These are phyloP conservation scores for Durio zibethinus DNA, from an alignment of 345 rosid species.

Conservation along the genomic window DNA sequence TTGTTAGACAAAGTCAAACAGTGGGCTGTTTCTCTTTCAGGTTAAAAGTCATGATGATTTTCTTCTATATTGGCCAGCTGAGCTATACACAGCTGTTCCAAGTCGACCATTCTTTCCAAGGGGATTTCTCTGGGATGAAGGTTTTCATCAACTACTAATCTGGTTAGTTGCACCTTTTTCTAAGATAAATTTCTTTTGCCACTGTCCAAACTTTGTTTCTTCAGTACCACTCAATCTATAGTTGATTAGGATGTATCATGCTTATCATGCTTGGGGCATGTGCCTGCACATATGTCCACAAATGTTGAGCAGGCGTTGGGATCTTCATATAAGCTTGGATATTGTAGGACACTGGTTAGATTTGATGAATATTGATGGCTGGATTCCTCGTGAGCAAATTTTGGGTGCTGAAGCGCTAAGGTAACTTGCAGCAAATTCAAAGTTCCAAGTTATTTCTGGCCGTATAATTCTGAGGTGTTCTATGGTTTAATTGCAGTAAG, in stretches of 20 bases:
- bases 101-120: constrained; percentile 87
- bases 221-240: constrained; percentile 8
- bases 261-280: not conserved
- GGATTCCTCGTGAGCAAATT: constrained; percentile 98
- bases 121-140: constrained; percentile 99
- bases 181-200: constrained; percentile 3
- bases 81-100: constrained; percentile 92
- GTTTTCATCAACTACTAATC: constrained; percentile 84
- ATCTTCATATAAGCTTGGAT: constrained; percentile 73
- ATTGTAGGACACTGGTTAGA: constrained; percentile 96
- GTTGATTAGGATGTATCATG: constrained; percentile 14
- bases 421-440: constrained; percentile 32
- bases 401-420: constrained; percentile 90
- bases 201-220: not conserved
- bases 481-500: constrained; percentile 55
- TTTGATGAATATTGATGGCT: constrained; percentile 85
- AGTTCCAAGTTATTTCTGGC: constrained; percentile 3
- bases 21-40: constrained; percentile 43
- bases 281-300: constrained; percentile 6
- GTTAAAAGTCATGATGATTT: constrained; percentile 38
- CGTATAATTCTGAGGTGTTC: constrained; percentile 13
- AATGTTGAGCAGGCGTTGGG: constrained; percentile 80
- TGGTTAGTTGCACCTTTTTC: constrained; percentile 48
- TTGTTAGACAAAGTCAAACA: constrained; percentile 33
- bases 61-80: constrained; percentile 91